A percentile compares a stretch with the other conserved stretches of the same genome.
These are phyloP conservation scores for Lasiodiplodia gonubiensis DNA, from an alignment of 2,329 filamentous ascomycete genomes.

Conservation along the genomic window DNA sequence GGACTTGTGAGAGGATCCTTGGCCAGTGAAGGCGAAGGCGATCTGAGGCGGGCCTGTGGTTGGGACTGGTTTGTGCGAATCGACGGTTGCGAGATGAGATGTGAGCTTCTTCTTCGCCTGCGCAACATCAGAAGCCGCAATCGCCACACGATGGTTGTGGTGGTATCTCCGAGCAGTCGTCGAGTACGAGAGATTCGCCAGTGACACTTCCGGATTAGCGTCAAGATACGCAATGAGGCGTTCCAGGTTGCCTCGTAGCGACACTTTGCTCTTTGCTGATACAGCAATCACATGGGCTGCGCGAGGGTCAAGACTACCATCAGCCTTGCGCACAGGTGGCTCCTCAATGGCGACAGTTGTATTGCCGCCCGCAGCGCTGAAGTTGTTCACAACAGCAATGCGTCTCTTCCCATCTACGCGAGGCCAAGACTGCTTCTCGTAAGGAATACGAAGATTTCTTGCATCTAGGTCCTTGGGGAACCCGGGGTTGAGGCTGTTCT, in stretches of 20 bases:
- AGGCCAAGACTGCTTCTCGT: conserved; percentile 53
- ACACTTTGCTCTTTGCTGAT: conserved; percentile 32
- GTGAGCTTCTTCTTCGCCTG: conserved; percentile 23
- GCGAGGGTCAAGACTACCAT: conserved; percentile 30
- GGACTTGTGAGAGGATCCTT: conserved; percentile 40
- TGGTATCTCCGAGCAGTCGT: conserved; percentile 37
- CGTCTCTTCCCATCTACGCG: conserved; percentile 30
- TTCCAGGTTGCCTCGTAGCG: conserved; percentile 31
- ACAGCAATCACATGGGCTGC: conserved; percentile 31
- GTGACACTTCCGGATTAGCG: conserved; percentile 25
- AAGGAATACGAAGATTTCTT: conserved; percentile 65
- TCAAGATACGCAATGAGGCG: conserved; percentile 31
- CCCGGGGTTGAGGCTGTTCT: conserved; percentile 64
- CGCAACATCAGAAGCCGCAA: conserved; percentile 18
- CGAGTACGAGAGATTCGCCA: conserved; percentile 36
- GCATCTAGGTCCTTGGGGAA: conserved; percentile 63
- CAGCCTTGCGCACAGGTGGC: not conserved
- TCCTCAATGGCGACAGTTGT: conserved; percentile 39
- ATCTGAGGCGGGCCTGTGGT: conserved; percentile 34
- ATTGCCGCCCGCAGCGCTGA: conserved; percentile 71
- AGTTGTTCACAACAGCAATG: conserved; percentile 44
- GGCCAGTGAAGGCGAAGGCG: conserved; percentile 49
- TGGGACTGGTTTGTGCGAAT: conserved; percentile 20
- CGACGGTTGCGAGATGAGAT: not conserved
- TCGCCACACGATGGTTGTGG: conserved; percentile 31